A percentile compares a stretch with the other conserved stretches of the same genome.
Evolutionary conservation across 1,284 basidiomycete species (phyloP).

Genomic region (Hemileccinum hortonii): DNA sequence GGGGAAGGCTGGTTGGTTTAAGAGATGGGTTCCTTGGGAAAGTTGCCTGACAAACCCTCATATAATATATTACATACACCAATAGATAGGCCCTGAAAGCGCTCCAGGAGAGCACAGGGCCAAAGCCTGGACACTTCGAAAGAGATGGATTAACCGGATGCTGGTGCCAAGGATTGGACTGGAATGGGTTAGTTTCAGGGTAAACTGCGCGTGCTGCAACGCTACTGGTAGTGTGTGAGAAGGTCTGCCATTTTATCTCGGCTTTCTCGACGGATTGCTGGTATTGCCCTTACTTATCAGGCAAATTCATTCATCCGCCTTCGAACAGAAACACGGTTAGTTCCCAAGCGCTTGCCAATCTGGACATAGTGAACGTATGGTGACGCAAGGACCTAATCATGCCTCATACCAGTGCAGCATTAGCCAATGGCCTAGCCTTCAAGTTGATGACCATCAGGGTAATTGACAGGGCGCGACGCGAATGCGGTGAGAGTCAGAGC

Average conservation of each 20-base stretch:
- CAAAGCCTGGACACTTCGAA: neutral
- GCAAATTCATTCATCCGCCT: neutral
- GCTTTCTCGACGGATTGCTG: neutral
- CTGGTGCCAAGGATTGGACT: neutral
- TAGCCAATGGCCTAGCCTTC: no score
- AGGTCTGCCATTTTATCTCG: neutral
- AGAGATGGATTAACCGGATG: neutral
- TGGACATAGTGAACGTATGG: no score
- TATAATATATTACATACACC: neutral
- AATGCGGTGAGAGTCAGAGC: no score
- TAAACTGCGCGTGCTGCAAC: neutral
- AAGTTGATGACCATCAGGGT: no score
- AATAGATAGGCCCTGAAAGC: slow-evolving; percentile 25
- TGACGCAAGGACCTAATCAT: no score
- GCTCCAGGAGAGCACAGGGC: neutral
- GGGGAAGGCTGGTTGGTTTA: neutral
- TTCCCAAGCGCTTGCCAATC: neutral
- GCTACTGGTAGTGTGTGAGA: neutral
- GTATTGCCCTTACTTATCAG: neutral
- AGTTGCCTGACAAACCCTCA: neutral
- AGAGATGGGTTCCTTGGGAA: neutral
- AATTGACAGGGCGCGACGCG: no score
- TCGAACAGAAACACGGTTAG: neutral
- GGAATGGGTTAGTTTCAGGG: neutral
- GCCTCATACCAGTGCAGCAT: no score